These are phyloP conservation scores for Quercus tomentella DNA, from an alignment of 331 rosid species.

Conservation along the genomic window DNA sequence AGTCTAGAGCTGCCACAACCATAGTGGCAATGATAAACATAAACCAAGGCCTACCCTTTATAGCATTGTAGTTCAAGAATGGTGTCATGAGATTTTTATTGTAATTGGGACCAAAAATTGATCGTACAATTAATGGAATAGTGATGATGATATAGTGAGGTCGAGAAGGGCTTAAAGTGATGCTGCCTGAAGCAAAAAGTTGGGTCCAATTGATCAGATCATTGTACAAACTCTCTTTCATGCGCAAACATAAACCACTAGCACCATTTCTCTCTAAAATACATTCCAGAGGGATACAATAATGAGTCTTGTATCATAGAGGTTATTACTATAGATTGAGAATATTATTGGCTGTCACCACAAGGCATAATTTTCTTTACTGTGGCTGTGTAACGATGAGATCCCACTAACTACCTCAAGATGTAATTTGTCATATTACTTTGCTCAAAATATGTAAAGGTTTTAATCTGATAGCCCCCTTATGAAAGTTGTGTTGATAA, in stretches of 20 bases:
- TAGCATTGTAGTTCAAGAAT: constrained; percentile 27
- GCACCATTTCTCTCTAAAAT: no score
- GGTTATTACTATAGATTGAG: constrained; percentile 9
- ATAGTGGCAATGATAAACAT: constrained; percentile 5
- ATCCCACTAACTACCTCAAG: no score
- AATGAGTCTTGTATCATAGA: no score
- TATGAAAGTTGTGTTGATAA: no score
- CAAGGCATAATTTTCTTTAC: no score
- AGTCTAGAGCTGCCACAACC: constrained; percentile 26
- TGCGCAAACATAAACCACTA: no score
- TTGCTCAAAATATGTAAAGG: no score
- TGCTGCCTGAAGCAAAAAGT: constrained; percentile 19
- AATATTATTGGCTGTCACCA: background rate
- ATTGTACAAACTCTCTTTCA: constrained; percentile 12
- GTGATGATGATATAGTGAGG: background rate
- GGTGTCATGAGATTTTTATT: constrained; percentile 2
- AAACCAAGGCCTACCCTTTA: constrained; percentile 30
- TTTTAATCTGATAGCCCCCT: no score
- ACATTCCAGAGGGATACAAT: no score
- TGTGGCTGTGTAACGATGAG: no score
- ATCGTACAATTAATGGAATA: constrained; percentile 27
- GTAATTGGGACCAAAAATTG: constrained; percentile 12
- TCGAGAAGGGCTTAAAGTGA: constrained; percentile 19
- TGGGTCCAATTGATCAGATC: constrained; percentile 16
- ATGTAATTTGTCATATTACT: no score